These are phyloP conservation scores for Phoma herbarum DNA, from an alignment of 2,329 filamentous ascomycete species.

Conservation along the genomic window DNA sequence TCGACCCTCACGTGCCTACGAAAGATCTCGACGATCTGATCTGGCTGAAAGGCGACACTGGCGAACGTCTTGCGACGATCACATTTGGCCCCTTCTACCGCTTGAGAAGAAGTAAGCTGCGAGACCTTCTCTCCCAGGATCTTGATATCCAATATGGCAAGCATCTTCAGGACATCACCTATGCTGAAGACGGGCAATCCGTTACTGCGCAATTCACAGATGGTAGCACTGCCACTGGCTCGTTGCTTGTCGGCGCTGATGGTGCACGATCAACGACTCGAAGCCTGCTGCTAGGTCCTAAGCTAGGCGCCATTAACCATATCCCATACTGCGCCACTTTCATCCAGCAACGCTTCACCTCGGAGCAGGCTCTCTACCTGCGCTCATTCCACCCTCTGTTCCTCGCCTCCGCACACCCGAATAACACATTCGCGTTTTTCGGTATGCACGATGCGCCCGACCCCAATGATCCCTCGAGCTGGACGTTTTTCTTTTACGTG, in stretches of 20 bases:
- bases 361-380: constrained; percentile 56
- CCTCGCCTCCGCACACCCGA: constrained; percentile 55
- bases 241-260: constrained; percentile 51
- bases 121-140: constrained; percentile 39
- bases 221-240: constrained; percentile 40
- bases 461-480: constrained; percentile 50
- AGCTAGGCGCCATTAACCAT: constrained; percentile 43
- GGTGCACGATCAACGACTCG: constrained; percentile 47
- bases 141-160: constrained; percentile 52
- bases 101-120: constrained; percentile 47
- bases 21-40: constrained; percentile 46
- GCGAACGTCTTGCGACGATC: constrained; percentile 46
- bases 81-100: constrained; percentile 49
- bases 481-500: constrained; percentile 61
- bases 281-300: constrained; percentile 39
- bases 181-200: constrained; percentile 41
- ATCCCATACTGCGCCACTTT: constrained; percentile 59
- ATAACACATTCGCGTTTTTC: constrained; percentile 57
- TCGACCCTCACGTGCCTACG: constrained; percentile 59
- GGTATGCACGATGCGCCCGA: constrained; percentile 55
- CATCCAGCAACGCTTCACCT: constrained; percentile 54
- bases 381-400: constrained; percentile 58
- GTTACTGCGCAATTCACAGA: constrained; percentile 51
- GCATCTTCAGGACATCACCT: constrained; percentile 46
- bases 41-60: constrained; percentile 49